Conservation (phyloP, 306 rosid species). For the Cucurbita pepo region DNA sequence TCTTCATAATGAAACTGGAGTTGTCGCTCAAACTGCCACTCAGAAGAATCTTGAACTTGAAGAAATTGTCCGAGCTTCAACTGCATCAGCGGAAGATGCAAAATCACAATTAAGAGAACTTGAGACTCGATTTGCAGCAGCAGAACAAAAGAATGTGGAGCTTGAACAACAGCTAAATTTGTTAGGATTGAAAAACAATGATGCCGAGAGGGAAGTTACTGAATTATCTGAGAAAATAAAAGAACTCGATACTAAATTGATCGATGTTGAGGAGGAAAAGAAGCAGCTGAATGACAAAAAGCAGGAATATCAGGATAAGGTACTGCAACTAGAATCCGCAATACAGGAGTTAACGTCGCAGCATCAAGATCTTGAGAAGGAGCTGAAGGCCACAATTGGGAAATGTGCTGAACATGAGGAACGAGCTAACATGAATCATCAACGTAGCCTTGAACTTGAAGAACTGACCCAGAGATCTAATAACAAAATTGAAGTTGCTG, state of each 20-base stretch:
- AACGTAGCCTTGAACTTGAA: slow-evolving; percentile 78
- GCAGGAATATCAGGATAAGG: slow-evolving; percentile 45
- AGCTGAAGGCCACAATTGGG: slow-evolving; percentile 36
- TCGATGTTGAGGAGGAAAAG: slow-evolving; percentile 46
- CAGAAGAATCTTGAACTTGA: slow-evolving; percentile 66
- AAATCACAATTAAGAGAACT: slow-evolving; percentile 53
- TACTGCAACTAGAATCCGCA: slow-evolving; percentile 47
- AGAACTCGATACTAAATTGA: slow-evolving; percentile 37
- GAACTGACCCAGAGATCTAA: slow-evolving; percentile 65
- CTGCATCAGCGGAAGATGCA: slow-evolving; percentile 50
- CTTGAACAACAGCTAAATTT: slow-evolving; percentile 62
- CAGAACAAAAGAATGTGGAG: slow-evolving; percentile 54
- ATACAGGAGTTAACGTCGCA: slow-evolving; percentile 30
- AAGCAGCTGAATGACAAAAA: slow-evolving; percentile 26
- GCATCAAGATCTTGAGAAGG: slow-evolving; percentile 50
- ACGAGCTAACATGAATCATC: slow-evolving; percentile 44
- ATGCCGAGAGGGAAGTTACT: slow-evolving; percentile 45
- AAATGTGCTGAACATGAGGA: slow-evolving; percentile 75
- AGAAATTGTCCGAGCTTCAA: slow-evolving; percentile 36
- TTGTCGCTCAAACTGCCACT: slow-evolving; percentile 42
- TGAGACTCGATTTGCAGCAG: slow-evolving; percentile 40
- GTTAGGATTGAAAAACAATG: slow-evolving; percentile 38
- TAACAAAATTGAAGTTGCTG: slow-evolving; percentile 46
- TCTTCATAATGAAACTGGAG: slow-evolving; percentile 46
- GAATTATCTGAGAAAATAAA: slow-evolving; percentile 46